These are phyloP conservation scores for Yamadazyma atlantica DNA, from an alignment of 1,139 yeast species.

Conservation along the genomic window DNA sequence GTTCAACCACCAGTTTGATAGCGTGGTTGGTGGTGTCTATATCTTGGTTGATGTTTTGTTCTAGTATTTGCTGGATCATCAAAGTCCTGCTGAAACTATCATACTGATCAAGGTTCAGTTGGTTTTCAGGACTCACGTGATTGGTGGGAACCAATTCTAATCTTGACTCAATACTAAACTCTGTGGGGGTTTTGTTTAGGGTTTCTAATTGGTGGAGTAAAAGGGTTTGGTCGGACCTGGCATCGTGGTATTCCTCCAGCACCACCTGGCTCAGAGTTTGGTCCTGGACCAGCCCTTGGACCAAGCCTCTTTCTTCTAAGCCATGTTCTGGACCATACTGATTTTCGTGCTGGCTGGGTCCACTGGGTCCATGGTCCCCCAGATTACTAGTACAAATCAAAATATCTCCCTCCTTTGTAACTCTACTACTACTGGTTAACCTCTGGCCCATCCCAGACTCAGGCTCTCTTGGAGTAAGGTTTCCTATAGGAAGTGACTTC, in stretches of 20 bases:
- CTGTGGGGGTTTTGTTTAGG: not conserved
- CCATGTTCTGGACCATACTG: too few species aligned
- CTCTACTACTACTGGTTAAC: not conserved
- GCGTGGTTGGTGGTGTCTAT: not conserved
- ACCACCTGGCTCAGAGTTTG: not conserved
- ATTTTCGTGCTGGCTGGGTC: too few species aligned
- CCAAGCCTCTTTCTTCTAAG: too few species aligned
- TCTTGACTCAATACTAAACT: too few species aligned
- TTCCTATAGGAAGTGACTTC: not conserved
- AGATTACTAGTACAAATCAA: not conserved
- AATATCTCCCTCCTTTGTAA: not conserved
- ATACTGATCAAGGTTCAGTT: conserved; percentile 13
- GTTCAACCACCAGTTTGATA: conserved; percentile 30
- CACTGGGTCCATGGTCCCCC: too few species aligned
- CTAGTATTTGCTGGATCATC: conserved; percentile 24
- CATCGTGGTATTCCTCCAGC: conserved; percentile 4
- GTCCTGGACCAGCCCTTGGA: too few species aligned
- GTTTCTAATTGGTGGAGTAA: not conserved
- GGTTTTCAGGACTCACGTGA: not conserved
- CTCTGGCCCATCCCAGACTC: not conserved
- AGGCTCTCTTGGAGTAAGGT: not conserved
- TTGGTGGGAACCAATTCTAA: too few species aligned
- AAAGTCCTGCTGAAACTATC: conserved; percentile 30
- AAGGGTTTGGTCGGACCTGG: not conserved
- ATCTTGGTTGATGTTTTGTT: conserved; percentile 3